Evolutionary conservation across 1,139 yeast species (phyloP).

Genomic region (Kodamaea suecica): DNA sequence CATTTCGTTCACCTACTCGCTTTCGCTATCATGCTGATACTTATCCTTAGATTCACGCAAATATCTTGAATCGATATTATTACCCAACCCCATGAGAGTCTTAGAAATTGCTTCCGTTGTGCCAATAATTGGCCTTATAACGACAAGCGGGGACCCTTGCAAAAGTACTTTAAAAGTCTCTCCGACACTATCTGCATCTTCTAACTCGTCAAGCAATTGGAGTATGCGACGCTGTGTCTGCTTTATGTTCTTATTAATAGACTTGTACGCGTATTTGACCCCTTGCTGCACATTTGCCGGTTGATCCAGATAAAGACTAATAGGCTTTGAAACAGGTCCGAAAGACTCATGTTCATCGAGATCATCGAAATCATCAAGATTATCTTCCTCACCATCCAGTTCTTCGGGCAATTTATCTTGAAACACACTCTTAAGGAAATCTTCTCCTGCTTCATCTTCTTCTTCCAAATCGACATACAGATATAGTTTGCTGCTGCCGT

Average conservation of each 20-base stretch:
- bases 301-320: slow-evolving; percentile 83
- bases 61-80: slow-evolving; percentile 66
- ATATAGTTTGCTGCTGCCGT: slow-evolving; percentile 25
- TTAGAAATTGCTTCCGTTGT: slow-evolving; percentile 88
- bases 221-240: slow-evolving; percentile 65
- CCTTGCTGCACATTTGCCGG: slow-evolving; percentile 74
- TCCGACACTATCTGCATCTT: slow-evolving; percentile 60
- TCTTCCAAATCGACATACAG: slow-evolving; percentile 31
- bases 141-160: slow-evolving; percentile 73
- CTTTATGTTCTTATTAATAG: slow-evolving; percentile 65
- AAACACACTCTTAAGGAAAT: slow-evolving; percentile 1
- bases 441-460: slow-evolving; percentile 26
- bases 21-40: slow-evolving; percentile 11
- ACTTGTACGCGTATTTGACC: slow-evolving; percentile 63
- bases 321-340: slow-evolving; percentile 34
- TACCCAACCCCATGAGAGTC: slow-evolving; percentile 78
- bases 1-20: neutral
- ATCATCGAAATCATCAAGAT: slow-evolving; percentile 14
- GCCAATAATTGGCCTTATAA: slow-evolving; percentile 85
- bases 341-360: slow-evolving; percentile 9
- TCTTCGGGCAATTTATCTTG: slow-evolving; percentile 8
- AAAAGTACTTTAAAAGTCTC: slow-evolving; percentile 69
- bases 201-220: slow-evolving; percentile 58
- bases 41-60: slow-evolving; percentile 37
- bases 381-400: slow-evolving; percentile 20